Conservation (phyloP, 345 rosid species). For the Aquilaria sinensis region DNA sequence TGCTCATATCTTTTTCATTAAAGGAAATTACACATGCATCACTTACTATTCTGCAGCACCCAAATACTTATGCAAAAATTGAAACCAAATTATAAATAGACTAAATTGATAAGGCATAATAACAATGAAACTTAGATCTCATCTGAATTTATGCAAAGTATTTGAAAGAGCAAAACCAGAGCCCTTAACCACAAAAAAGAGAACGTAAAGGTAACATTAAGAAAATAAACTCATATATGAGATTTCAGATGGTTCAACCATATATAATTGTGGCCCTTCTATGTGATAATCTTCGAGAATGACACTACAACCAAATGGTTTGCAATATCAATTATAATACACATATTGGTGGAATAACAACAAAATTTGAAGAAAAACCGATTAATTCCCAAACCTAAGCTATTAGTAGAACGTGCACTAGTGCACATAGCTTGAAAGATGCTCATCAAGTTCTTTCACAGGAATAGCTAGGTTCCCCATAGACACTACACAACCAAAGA, state of each 20-base stretch:
- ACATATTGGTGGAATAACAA: neutral
- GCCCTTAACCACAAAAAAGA: neutral
- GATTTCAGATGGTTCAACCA: conserved; percentile 96
- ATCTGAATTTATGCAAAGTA: too few relatives aligned
- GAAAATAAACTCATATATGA: conserved; percentile 61
- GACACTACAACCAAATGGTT: conserved; percentile 95
- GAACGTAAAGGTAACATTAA: neutral
- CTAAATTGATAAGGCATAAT: neutral
- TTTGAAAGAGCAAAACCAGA: neutral
- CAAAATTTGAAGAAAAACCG: neutral
- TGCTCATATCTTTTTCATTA: too few relatives aligned
- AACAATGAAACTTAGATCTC: neutral
- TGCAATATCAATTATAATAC: conserved; percentile 19
- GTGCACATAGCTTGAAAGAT: conserved; percentile 95
- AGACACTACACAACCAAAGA: conserved; percentile 36
- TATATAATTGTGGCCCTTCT: conserved; percentile 92
- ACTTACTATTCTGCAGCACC: conserved; percentile 98
- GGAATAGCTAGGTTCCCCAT: conserved; percentile 74
- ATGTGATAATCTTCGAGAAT: conserved; percentile 97
- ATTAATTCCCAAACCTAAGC: conserved; percentile 57
- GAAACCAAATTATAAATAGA: conserved; percentile 1
- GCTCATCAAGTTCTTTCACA: conserved; percentile 88
- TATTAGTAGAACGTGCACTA: conserved; percentile 96
- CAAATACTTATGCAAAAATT: conserved; percentile 59
- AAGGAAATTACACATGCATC: conserved; percentile 1